Evolutionary conservation across 768 basidiomycete species (phyloP), one percentile per base, ranked within the genome.

Genomic region (Amanita muscaria): DNA sequence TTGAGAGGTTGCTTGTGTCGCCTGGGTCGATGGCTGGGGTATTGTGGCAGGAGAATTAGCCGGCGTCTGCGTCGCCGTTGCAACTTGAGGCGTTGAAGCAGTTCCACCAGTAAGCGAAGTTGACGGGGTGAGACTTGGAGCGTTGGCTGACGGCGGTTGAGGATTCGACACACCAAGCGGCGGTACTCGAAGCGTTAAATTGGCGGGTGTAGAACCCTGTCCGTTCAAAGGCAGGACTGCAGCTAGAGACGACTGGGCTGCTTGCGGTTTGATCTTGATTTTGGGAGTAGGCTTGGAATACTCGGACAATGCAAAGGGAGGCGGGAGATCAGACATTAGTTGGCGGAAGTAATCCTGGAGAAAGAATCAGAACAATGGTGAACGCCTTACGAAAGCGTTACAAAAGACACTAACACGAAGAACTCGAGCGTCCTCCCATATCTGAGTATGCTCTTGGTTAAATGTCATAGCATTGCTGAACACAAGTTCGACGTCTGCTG

Each of bases 381-480:
- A 36, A 42, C 55, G 49, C 40, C 16, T 23, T 35, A 18, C 4
- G 40, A 31, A 11, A 43, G 30, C 46, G 37, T 46, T 21, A 22
- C n/a, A n/a, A 30, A 44, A 32, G 37, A 4, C 39, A 64, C 72
- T 27, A 59, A 87, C 88, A 54, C 79, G 70, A 19, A 91, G 72
- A 3, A 66, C 60, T 15, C 71, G 57, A 15, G 88, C 87, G 53
- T 88, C 86, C 53, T 86, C 79, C 81, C 85, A 90, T 22, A 91
- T 86, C 44, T 64, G 73, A 21, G 83, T 88, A 56, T 84, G 79
- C 22, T 94, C 91, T 56, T 77, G 80, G 53, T 97, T 97, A 65
- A 92, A 97, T 46, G 74, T 64, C 59, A 88, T 70, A 8, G 91
- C 93, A 58, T 97, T 97, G 5, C 79, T 75, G 63, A 92, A 94